Conservation (phyloP, 2,329 filamentous ascomycete genomes). For the Aspergillus udagawae region DNA sequence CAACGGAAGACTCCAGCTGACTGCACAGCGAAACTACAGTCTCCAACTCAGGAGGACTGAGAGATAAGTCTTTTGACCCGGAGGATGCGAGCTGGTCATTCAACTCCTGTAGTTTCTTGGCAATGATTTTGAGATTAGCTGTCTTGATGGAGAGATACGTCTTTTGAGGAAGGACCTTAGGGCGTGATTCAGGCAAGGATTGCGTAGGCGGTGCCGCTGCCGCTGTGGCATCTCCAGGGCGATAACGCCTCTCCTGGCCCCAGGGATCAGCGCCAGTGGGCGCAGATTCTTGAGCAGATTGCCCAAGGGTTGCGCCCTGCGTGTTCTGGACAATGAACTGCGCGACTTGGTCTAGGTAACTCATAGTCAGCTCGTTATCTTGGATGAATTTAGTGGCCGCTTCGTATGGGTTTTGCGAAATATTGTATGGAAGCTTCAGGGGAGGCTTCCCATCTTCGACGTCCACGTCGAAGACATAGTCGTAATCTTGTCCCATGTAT, state of each 20-base stretch:
- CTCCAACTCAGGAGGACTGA: constrained; percentile 69
- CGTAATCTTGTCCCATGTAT: constrained; percentile 82
- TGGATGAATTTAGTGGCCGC: constrained; percentile 85
- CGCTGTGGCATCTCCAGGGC: constrained; percentile 61
- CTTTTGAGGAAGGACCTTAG: constrained; percentile 70
- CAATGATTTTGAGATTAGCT: constrained; percentile 66
- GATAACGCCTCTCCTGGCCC: constrained; percentile 73
- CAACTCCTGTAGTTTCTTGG: constrained; percentile 71
- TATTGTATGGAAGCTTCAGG: constrained; percentile 89
- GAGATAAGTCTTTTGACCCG: constrained; percentile 67
- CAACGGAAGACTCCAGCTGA: constrained; percentile 53
- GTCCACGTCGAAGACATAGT: constrained; percentile 95
- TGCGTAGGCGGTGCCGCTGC: constrained; percentile 16
- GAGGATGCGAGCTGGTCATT: constrained; percentile 65
- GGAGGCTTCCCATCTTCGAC: constrained; percentile 92
- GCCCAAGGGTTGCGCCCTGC: constrained; percentile 76
- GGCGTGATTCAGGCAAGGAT: constrained; percentile 37
- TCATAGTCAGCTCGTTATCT: constrained; percentile 81
- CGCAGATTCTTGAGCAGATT: constrained; percentile 44
- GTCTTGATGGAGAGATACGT: constrained; percentile 73
- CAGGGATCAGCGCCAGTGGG: constrained; percentile 64
- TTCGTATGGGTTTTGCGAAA: constrained; percentile 88
- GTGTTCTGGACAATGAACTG: constrained; percentile 91
- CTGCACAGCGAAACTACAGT: constrained; percentile 58
- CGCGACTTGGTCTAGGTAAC: constrained; percentile 85